Evolutionary conservation across 1,284 basidiomycete genomes (phyloP), one percentile per base, ranked within the genome.

Genomic region (Cryptococcus sp.): DNA sequence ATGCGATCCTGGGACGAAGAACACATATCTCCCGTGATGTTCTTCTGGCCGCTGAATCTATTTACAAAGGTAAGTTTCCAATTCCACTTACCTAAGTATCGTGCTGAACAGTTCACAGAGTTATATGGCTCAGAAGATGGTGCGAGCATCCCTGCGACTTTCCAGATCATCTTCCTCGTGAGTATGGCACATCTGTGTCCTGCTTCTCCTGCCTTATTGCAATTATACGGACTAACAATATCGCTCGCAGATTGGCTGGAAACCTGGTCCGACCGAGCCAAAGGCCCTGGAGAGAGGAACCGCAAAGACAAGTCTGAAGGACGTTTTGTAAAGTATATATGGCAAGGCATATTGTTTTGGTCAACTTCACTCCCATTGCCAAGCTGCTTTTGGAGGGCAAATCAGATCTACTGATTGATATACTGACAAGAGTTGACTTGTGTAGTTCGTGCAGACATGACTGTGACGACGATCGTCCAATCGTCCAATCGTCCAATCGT

Each of bases 101-200:
- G 58, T 46, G 39, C 44, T 48, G 22, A 16, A 23, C 8, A 20
- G 37, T 45, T 39, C 44, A 51, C 68, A 96, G 93, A 88, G 59
- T 70, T 99, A 54, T 89, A 97, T 73, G 91, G 89, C 5, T 83
- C 87, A 57, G 85, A 88, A 64, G 89, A 93, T 71, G 91, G 89
- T 2, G 8, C n/a, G 41, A 84, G 83, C 3, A 83, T 99, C 25
- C 91, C 94, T 5, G 96, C 96, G 15, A 99, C 96, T 4, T 99
- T 97, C 79, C 90, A 95, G 72, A 81, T 98, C 52, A 93, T 99
- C 61, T 97, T 91, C 75, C 87, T 98, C 83, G 93, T 91, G 64
- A 64, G 83, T 79, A 23, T 19, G 46, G 19, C n/a, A 10, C n/a
- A 44, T n/a, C 16, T 5, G 20, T 20, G n/a, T n/a, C n/a, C n/a